Evolutionary conservation across 805 yeast genomes (phyloP), one percentile per base, ranked within the genome.

Genomic region (Hanseniaspora valbyensis): DNA sequence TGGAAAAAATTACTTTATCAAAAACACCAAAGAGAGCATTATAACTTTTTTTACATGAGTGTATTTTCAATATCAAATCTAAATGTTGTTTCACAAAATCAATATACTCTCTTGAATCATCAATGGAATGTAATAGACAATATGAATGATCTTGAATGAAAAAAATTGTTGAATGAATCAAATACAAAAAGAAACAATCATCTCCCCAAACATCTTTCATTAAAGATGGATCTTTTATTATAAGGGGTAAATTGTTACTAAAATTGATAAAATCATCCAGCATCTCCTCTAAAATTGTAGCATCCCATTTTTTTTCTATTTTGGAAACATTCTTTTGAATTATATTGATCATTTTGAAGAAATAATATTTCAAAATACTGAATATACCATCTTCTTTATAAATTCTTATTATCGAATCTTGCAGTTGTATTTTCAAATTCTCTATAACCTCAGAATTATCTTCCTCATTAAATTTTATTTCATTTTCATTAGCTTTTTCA

Each of bases 331-430:
- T 33, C 22, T 34, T 32, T 19, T 44, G 49, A 19, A 50, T 26
- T 9, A 50, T 40, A 22, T 44, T 39, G 5, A 42, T 28, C 2
- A 50, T 29, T 16, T 43, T 44, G 22, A 43, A 43, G 16, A 43
- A 43, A 40, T 50, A 50, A 29, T 50, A 44, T 24, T 50, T 38
- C 21, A 44, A 3, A 1, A 50, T 43, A 1, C 18, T 16, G 18
- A 28, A 25, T 2, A 44, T 44, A 1, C 53, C 53, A 8, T 50
- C 49, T 33, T 38, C 46, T 32, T 50, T 43, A 16, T 43, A 50
- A 12, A 50, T 50, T 14, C 41, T 19, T 14, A 41, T 37, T 4
- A 50, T 37, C 1, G 45, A 26, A 19, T 50, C 38, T 18, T 43
- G 32, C 4, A 46, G 38, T 30, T 46, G 50, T 13, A 32, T 32